Conservation (phyloP, 306 rosid genomes). For the Trifolium repens region DNA sequence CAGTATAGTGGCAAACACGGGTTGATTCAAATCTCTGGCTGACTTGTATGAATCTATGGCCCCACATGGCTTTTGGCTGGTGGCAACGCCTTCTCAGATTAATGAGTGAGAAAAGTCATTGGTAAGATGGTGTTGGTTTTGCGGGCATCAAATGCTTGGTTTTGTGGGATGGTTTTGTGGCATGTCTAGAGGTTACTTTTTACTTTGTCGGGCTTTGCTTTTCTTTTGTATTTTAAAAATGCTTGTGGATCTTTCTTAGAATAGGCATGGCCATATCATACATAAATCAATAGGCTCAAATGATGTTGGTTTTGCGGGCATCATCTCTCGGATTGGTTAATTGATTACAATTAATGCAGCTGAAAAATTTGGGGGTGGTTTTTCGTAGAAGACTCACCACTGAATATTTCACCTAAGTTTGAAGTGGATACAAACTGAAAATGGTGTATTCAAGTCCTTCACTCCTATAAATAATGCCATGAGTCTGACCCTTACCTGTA, state of each 20-base stretch:
- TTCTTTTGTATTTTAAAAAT: constrained; percentile 2
- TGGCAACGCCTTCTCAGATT: background rate
- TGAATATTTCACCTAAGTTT: background rate
- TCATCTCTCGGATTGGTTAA: constrained; percentile 9
- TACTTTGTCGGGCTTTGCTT: background rate
- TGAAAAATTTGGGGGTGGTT: too few relatives aligned
- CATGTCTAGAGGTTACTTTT: constrained; percentile 1
- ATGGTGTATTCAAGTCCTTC: constrained; percentile 7
- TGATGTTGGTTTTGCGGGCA: background rate
- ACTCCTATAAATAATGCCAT: background rate
- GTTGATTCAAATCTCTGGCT: constrained; percentile 2
- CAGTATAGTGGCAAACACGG: background rate
- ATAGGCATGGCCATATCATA: background rate
- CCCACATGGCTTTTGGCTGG: constrained; percentile 5
- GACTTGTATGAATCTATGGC: background rate
- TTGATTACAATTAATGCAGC: background rate
- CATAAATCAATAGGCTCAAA: constrained; percentile 10
- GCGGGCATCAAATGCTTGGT: constrained; percentile 1
- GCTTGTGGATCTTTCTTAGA: background rate
- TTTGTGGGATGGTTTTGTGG: background rate
- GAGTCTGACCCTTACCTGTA: background rate
- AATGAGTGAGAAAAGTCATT: background rate
- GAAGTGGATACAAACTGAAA: background rate
- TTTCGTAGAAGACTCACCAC: background rate
- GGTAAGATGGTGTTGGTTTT: background rate